Base-by-base conservation (phyloP, 352 stramenopile species). In the Globisporangium okanoganense region DNA sequence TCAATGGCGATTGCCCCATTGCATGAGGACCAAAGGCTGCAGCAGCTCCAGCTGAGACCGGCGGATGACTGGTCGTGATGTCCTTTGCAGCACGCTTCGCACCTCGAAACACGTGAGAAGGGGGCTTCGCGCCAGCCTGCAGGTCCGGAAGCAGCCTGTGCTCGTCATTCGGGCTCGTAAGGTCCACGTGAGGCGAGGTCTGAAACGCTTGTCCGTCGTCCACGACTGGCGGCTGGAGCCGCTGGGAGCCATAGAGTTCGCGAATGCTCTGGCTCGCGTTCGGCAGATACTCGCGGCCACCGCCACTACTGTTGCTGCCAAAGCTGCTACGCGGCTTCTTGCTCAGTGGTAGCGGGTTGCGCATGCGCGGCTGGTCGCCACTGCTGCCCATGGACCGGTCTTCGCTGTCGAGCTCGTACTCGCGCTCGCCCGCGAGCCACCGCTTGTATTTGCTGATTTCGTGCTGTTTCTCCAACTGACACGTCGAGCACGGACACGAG, bases 41-140 rank as follows among this genome's bases (percentile, higher is more conserved):
- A 18, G 27, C 48, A 9, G 20, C 8, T 27, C 14, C 49, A 9
- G 16, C 3, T 6, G 29, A 13, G 3, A 48, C 22, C 0, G 25
- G 4, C 1, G 29, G 35, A 25, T 53, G 25, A 12, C 31, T 25
- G 12, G 38, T 36, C n/a, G 49, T 41, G 1, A 56, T 54, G 33
- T 88, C 79, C 61, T 88, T 90, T 10, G 78, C 77, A 25, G 76
- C 70, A 38, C 78, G 76, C 52, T 87, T 90, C 1, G 73, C 53
- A 6, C 41, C 24, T 12, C 53, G 53, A 27, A 29, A 54, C 24
- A 45, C 14, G 35, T 62, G 53, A 14, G 61, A 66, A 18, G 44
- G 61, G 5, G 53, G 53, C 22, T 66, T 66, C 14, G 61, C 35
- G 2, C 35, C 31, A 2, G 44, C 61, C n/a, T 57, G 61, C 1